Conservation (phyloP, 176 grass and related monocot species). For the Panicum miliaceum region DNA sequence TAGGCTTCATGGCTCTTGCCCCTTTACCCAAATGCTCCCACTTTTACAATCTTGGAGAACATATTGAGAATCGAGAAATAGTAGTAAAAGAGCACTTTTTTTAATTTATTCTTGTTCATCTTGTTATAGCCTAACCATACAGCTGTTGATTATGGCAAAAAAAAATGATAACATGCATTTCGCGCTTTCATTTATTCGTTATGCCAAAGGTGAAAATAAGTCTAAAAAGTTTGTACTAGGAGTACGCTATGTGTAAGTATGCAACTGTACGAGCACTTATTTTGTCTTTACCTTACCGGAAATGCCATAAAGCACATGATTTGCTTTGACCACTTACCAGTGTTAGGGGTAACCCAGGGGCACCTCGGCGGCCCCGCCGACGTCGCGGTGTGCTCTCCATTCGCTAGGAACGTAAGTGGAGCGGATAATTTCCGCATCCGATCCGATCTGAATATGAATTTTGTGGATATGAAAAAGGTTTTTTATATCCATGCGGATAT, state of each 20-base stretch:
- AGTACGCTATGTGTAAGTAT: neutral
- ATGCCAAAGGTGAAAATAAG: neutral
- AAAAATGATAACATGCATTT: neutral
- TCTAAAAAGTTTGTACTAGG: neutral
- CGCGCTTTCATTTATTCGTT: neutral
- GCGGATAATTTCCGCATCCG: too few species aligned
- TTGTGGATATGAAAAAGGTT: too few species aligned
- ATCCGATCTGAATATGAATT: too few species aligned
- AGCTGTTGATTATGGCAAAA: neutral
- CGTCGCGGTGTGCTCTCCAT: constrained; percentile 15
- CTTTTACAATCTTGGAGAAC: neutral
- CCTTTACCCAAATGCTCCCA: too few species aligned
- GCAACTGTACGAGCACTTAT: neutral
- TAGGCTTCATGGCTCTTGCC: too few species aligned
- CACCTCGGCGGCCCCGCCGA: constrained; percentile 54
- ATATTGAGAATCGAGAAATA: neutral
- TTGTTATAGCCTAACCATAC: neutral
- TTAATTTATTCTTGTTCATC: neutral
- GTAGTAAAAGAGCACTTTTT: neutral
- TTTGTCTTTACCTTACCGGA: constrained; percentile 26
- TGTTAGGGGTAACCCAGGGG: constrained; percentile 81
- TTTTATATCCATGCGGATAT: too few species aligned
- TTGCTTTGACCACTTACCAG: constrained; percentile 56
- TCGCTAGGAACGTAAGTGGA: too few species aligned
- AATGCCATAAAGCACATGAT: constrained; percentile 24